Evolutionary conservation across 305 asterid species (phyloP).

Genomic region (Ruellia speciosa): DNA sequence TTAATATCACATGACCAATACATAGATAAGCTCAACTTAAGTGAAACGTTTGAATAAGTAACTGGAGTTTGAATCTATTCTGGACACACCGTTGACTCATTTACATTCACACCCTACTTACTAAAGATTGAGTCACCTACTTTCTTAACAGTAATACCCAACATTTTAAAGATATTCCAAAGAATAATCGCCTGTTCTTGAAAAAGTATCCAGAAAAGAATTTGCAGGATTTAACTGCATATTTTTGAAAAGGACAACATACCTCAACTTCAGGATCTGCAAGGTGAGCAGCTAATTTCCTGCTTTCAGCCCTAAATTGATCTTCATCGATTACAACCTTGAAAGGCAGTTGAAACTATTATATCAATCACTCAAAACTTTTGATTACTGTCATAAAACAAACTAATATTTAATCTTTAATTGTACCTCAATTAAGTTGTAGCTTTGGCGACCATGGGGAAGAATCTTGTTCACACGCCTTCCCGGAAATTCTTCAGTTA

Average conservation of each 20-base stretch:
- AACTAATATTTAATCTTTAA: conserved; percentile 19
- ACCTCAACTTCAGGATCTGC: conserved; percentile 99
- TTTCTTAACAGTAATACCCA: conserved; percentile 6
- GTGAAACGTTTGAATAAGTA: no score
- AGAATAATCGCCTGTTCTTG: conserved; percentile 1
- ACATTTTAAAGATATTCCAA: not conserved
- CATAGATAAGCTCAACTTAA: not conserved
- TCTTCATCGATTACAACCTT: conserved; percentile 88
- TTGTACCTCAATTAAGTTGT: conserved; percentile 85
- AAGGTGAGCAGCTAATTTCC: conserved; percentile 84
- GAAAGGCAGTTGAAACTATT: conserved; percentile 18
- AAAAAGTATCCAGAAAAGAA: conserved; percentile 12
- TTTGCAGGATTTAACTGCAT: conserved; percentile 11
- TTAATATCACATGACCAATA: conserved; percentile 20
- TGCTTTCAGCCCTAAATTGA: conserved; percentile 79
- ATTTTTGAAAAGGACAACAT: conserved; percentile 7
- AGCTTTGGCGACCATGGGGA: conserved; percentile 86
- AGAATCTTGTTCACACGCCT: conserved; percentile 82
- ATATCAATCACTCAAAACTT: conserved; percentile 17
- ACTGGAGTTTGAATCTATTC: no score
- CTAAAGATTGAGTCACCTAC: not conserved
- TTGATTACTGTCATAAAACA: conserved; percentile 16
- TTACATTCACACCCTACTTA: not conserved
- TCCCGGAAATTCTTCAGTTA: conserved; percentile 95
- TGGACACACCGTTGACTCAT: not conserved